These are phyloP conservation scores for Colletotrichum brevisporum DNA, from an alignment of 2,329 filamentous ascomycete genomes.

Conservation along the genomic window DNA sequence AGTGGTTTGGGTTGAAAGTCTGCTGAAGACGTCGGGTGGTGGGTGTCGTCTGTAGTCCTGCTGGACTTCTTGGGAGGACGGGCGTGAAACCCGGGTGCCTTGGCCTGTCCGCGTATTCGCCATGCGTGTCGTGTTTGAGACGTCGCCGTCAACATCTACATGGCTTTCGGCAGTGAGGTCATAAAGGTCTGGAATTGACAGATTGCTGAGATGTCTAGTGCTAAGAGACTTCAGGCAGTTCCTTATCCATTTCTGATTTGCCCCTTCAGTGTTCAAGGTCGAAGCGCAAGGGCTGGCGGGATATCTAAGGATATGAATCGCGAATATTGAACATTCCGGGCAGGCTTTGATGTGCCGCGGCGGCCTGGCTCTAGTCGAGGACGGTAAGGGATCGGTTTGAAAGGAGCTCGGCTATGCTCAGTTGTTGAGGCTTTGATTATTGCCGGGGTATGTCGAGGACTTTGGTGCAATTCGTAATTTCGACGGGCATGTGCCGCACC, in stretches of 20 bases:
- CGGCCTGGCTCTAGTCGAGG: background rate
- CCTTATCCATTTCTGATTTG: background rate
- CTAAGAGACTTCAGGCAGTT: background rate
- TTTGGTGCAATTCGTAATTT: conserved; percentile 38
- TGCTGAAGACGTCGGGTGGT: background rate
- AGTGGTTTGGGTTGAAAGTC: background rate
- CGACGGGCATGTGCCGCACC: conserved; percentile 31
- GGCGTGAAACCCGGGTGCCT: conserved; percentile 26
- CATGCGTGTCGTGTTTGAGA: conserved; percentile 35
- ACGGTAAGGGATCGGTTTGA: conserved; percentile 1
- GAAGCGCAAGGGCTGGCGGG: background rate
- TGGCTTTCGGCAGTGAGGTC: background rate
- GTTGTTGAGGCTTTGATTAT: conserved; percentile 25
- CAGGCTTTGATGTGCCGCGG: conserved; percentile 8
- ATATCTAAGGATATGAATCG: conserved; percentile 27
- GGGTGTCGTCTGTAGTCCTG: conserved; percentile 22
- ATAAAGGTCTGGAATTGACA: no score
- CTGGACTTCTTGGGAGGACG: conserved; percentile 20
- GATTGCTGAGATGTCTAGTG: no score
- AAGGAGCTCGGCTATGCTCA: conserved; percentile 16
- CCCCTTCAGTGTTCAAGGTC: no score
- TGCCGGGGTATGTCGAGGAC: conserved; percentile 23
- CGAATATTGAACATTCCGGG: conserved; percentile 24
- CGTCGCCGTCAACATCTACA: conserved; percentile 9
- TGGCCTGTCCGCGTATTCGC: conserved; percentile 23